Evolutionary conservation across 2,329 filamentous ascomycete species (phyloP), one percentile per base, ranked within the genome.

Genomic region (Diaporthe eres): DNA sequence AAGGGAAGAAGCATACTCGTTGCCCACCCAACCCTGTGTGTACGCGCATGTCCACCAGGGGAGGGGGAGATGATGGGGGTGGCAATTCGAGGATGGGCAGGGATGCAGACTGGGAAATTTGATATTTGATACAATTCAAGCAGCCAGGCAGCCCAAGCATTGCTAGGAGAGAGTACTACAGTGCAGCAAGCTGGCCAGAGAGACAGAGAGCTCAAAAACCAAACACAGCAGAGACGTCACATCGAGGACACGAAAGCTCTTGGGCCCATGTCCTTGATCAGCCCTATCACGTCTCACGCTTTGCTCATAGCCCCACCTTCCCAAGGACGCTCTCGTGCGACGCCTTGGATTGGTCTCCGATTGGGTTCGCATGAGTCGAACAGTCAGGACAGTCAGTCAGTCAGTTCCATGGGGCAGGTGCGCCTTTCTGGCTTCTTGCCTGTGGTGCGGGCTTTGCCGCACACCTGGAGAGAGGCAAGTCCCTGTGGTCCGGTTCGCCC

Each of bases 201-300:
- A 19, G 19, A 49, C 17, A 49, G n/a, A 42, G 22, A 60, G n/a
- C 8, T n/a, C 49, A 25, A 42, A 42, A 39, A 19, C 8, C 13
- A 13, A 12, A 65, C 25, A 67, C 9, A 13, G 28, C 10, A 67
- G 25, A 17, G 28, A 5, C 19, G 44, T 51, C 44, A n/a, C 19
- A 51, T 67, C 44, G 31, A 68, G 31, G 28, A 53, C 47, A 28
- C 47, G 44, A 53, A 68, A 28, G 65, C 15, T 68, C 13, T 15
- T 39, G n/a, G 13, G 34, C n/a, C 49, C 65, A 22, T 70, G 65
- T 70, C 34, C 49, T 15, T 42, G 47, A 22, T 55, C 65, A 70
- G 65, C 65, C 65, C 65, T 70, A 70, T 70, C 65, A 70, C 47
- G 65, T 55, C 65, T 70, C 65, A 42, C 15, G 65, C 13, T 70